Percentiles rank a stretch among this genome's conserved stretches.
These are phyloP conservation scores for Glaciozyma martinii DNA, from an alignment of 768 basidiomycete species.

Conservation along the genomic window DNA sequence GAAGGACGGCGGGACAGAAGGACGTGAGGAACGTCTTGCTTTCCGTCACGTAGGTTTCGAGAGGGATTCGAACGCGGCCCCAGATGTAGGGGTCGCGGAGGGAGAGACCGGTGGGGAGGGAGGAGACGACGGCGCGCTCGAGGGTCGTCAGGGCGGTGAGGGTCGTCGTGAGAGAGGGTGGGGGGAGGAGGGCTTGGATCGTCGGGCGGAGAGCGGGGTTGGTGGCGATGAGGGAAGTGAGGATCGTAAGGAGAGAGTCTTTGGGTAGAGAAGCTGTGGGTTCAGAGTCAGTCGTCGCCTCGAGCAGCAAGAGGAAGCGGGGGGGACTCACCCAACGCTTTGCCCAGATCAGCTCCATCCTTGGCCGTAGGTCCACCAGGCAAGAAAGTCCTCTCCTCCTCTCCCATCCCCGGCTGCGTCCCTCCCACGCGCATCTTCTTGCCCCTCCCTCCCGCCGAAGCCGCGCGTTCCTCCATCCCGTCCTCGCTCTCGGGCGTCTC, in stretches of 20 bases:
- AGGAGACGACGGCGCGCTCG: constrained; percentile 19
- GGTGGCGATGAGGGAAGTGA: constrained; percentile 29
- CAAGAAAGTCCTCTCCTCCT: background rate
- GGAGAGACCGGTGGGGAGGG: constrained; percentile 26
- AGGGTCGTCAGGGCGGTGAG: constrained; percentile 1
- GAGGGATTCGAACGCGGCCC: constrained; percentile 25
- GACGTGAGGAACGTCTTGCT: constrained; percentile 9
- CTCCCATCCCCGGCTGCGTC: background rate
- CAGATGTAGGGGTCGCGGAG: constrained; percentile 29
- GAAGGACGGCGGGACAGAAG: constrained; percentile 15
- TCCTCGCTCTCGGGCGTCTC: constrained; percentile 15
- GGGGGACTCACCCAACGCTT: constrained; percentile 28
- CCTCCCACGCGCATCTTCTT: background rate
- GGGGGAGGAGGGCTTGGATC: constrained; percentile 29
- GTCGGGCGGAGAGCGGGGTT: constrained; percentile 24
- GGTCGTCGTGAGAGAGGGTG: constrained; percentile 16
- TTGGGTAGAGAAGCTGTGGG: constrained; percentile 31
- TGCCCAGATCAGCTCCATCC: constrained; percentile 29
- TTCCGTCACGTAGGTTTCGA: constrained; percentile 30
- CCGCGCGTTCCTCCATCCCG: background rate
- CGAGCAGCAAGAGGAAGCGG: background rate
- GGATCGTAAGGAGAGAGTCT: constrained; percentile 26
- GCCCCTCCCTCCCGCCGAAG: background rate
- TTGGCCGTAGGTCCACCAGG: background rate
- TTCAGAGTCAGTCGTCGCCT: too few species aligned